Conservation (phyloP, 495 filamentous ascomycete species). For the Bathelium albidoporum region DNA sequence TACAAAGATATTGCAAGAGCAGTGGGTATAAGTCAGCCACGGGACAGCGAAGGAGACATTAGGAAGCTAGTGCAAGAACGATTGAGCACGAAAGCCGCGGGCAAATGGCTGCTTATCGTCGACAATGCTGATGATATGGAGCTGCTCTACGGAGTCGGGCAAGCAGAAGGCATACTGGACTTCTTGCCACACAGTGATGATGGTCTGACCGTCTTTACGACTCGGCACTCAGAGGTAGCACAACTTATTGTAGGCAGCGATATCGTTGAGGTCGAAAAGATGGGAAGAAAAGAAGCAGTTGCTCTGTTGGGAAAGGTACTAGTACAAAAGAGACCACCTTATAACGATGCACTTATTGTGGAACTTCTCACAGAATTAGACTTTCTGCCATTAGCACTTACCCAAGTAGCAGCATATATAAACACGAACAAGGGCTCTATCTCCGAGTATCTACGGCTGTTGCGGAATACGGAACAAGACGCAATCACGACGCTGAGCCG, state of each 20-base stretch:
- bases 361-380: conserved; percentile 19
- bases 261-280: conserved; percentile 17
- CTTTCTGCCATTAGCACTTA: conserved; percentile 24
- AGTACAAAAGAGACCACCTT: conserved; percentile 8
- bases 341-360: conserved; percentile 9
- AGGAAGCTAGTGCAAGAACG: background rate
- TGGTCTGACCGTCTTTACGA: conserved; percentile 22
- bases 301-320: conserved; percentile 16
- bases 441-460: conserved; percentile 18
- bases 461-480: conserved; percentile 20
- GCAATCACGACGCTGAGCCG: conserved; percentile 19
- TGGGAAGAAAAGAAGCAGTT: conserved; percentile 17
- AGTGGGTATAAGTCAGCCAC: background rate
- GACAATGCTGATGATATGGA: conserved; percentile 24
- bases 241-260: conserved; percentile 15
- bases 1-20: background rate
- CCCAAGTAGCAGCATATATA: conserved; percentile 26
- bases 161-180: conserved; percentile 13
- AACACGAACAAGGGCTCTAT: conserved; percentile 18
- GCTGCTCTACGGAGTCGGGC: conserved; percentile 11
- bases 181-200: conserved; percentile 20
- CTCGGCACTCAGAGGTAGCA: conserved; percentile 16
- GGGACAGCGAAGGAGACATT: background rate
- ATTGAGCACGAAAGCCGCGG: background rate
- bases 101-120: conserved; percentile 12